These are phyloP conservation scores for Chlorociboria aeruginascens DNA, from an alignment of 495 filamentous ascomycete genomes.

Conservation along the genomic window DNA sequence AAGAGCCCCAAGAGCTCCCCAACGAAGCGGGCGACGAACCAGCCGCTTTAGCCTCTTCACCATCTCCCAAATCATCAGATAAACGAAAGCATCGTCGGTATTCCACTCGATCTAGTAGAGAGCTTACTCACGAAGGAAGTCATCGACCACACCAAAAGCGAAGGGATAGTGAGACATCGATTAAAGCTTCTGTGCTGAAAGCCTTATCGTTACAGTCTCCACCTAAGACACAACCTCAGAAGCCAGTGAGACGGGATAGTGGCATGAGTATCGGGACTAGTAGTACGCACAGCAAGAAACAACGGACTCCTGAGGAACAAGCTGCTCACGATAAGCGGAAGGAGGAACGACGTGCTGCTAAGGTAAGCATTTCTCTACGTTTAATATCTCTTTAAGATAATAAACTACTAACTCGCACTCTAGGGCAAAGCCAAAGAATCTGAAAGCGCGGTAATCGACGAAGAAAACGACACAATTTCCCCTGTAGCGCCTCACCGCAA, in stretches of 20 bases:
- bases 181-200: constrained; percentile 5
- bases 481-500: background rate
- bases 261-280: constrained; percentile 10
- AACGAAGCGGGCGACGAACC: constrained; percentile 1
- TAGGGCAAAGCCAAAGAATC: background rate
- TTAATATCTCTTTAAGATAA: too few relatives aligned
- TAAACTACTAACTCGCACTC: too few relatives aligned
- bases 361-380: background rate
- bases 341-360: constrained; percentile 9
- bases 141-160: constrained; percentile 4
- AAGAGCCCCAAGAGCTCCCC: constrained; percentile 13
- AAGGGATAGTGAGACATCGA: constrained; percentile 12
- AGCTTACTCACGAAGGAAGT: constrained; percentile 1
- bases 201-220: constrained; percentile 2
- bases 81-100: constrained; percentile 9
- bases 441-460: constrained; percentile 9
- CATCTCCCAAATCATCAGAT: constrained; percentile 4
- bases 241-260: constrained; percentile 15
- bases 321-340: constrained; percentile 20
- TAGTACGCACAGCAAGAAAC: constrained; percentile 8
- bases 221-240: constrained; percentile 2
- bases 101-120: constrained; percentile 4
- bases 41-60: constrained; percentile 5
- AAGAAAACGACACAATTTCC: background rate
- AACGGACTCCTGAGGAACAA: constrained; percentile 21